Percentiles rank a stretch among this genome's conserved stretches.
Evolutionary conservation across 176 grass and related monocot genomes (phyloP).

Genomic region (Carex pumila): DNA sequence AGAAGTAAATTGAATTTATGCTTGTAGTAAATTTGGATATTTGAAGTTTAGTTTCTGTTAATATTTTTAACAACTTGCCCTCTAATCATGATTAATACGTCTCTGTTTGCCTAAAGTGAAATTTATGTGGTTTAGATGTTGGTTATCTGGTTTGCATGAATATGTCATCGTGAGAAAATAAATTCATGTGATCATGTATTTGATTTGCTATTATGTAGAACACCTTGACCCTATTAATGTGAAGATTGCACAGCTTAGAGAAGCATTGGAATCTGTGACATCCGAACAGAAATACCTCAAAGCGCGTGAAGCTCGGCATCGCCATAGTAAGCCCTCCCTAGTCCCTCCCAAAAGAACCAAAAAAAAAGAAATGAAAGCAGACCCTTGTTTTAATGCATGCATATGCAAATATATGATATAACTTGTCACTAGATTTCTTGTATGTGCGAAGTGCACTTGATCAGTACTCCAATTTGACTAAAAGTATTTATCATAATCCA

Average conservation of each 20-base stretch:
- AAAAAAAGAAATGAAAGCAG: background rate
- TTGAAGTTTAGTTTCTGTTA: background rate
- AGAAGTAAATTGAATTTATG: background rate
- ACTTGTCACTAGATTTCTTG: background rate
- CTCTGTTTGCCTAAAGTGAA: background rate
- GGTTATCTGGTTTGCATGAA: background rate
- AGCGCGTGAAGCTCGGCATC: slow-evolving; percentile 79
- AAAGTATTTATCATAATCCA: background rate
- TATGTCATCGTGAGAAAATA: background rate
- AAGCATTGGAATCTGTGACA: slow-evolving; percentile 90
- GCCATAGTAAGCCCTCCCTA: slow-evolving; percentile 63
- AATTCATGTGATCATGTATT: background rate
- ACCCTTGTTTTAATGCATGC: background rate
- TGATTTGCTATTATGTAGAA: slow-evolving; percentile 45
- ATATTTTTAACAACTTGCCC: background rate
- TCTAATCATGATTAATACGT: background rate
- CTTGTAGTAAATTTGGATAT: background rate
- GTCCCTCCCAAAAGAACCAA: background rate
- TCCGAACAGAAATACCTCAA: slow-evolving; percentile 92
- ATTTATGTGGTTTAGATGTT: background rate
- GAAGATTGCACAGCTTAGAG: slow-evolving; percentile 88
- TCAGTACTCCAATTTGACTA: background rate
- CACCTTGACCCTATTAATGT: slow-evolving; percentile 95
- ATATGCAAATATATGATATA: background rate
- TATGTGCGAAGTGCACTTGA: background rate